Evolutionary conservation across 257 asterid genomes (phyloP), one percentile per base, ranked within the genome.

Genomic region (Solanum chiquidenum): DNA sequence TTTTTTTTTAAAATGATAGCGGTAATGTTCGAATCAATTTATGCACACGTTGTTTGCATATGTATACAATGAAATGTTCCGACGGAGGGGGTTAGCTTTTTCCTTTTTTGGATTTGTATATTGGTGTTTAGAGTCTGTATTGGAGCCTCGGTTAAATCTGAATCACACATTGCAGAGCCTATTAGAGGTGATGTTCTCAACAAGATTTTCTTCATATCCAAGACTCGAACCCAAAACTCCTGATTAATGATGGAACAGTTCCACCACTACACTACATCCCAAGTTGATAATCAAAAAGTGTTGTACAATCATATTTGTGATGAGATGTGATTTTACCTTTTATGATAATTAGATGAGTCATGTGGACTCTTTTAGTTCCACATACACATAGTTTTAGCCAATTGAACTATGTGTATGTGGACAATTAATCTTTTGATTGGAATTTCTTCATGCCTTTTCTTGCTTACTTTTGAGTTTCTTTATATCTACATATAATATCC

Each of bases 351-450:
- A 44, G 27, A 79, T 16, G 27, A 31, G 34, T 18, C 3, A 46
- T 16, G 68, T 80, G 64, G 68, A 46, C 34, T 55, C 68, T 80
- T 80, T 80, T 44, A 80, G 27, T 80, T 14, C 84, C 84, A 42
- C 84, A 77, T 13, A 4, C 23, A 71, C 14, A 62, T 23, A 33
- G 34, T 12, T 40, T 76, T 14, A n/a, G 35, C 58, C 58, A 76
- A 76, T 40, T 76, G 21, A 76, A 23, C 8, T 4, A 13, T n/a
- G n/a, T n/a, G n/a, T n/a, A n/a, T n/a, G n/a, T n/a, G n/a, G 33
- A 25, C 64, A 25, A 77, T 42, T 1, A 55, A 55, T 77, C 84
- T 77, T 77, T 77, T 44, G 12, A 25, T 77, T 25, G 7, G 10
- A 79, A 9, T 42, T 27, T 44, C 12, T 16, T 25, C 23, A 25